Evolutionary conservation across 2,329 filamentous ascomycete genomes (phyloP).

Genomic region (Ciborinia camelliae): DNA sequence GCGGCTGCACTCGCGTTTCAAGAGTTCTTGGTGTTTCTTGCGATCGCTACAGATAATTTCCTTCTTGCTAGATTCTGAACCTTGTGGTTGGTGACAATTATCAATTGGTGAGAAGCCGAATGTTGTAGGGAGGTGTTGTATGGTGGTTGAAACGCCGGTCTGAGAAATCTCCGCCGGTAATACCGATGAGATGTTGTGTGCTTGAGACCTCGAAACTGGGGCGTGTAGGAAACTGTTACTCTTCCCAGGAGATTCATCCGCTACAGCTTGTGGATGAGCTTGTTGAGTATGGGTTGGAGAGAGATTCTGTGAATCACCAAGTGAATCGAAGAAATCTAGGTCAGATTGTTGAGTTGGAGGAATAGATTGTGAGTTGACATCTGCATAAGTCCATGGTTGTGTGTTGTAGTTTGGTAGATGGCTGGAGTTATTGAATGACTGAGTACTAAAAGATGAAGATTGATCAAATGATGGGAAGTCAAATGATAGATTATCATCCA

Average conservation of each 20-base stretch:
- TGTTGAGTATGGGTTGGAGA: slow-evolving; percentile 8
- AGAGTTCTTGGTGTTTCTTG: background rate
- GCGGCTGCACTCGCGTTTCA: background rate
- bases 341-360: background rate
- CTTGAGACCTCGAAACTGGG: background rate
- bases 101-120: background rate
- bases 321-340: slow-evolving; percentile 6
- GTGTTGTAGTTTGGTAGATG: background rate
- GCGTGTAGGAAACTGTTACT: background rate
- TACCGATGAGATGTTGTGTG: background rate
- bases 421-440: background rate
- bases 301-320: background rate
- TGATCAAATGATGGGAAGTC: slow-evolving; percentile 25
- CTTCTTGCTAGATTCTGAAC: background rate
- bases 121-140: background rate
- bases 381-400: background rate
- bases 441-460: slow-evolving; percentile 18
- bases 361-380: slow-evolving; percentile 10
- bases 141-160: background rate
- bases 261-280: slow-evolving; percentile 3
- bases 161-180: background rate
- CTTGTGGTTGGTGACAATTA: slow-evolving; percentile 7
- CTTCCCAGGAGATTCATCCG: slow-evolving; percentile 5
- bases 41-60: background rate
- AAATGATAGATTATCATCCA: slow-evolving; percentile 18